phyloP scores from a whole-genome alignment of 192 early-diverging fungal species.

The Podila clonocystis region DNA sequence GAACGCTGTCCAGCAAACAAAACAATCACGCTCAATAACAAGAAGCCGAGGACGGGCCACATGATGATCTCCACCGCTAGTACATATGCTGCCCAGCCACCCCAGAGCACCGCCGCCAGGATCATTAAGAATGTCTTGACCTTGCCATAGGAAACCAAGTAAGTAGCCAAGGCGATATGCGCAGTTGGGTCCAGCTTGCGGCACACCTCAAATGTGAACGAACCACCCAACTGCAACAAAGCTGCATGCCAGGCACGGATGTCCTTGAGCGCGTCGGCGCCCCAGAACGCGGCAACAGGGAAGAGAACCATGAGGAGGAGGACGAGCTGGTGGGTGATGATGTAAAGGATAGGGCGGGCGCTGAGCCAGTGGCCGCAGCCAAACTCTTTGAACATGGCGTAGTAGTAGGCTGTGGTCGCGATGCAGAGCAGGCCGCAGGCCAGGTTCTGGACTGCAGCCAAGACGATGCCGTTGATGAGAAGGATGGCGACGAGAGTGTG shows the following conservation, averaged over 20 bases:
- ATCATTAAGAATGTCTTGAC: constrained; percentile 46
- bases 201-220: constrained; percentile 49
- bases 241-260: constrained; percentile 43
- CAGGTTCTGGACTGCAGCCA: constrained; percentile 42
- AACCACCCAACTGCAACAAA: constrained; percentile 39
- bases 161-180: constrained; percentile 35
- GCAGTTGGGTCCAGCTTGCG: constrained; percentile 48
- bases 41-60: constrained; percentile 51
- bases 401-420: constrained; percentile 48
- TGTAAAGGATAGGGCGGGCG: constrained; percentile 47
- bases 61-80: constrained; percentile 49
- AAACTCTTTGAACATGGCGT: constrained; percentile 52
- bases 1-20: constrained; percentile 31
- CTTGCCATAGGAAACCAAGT: constrained; percentile 43
- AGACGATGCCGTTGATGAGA: constrained; percentile 31
- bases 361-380: constrained; percentile 51
- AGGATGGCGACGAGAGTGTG: constrained; percentile 30
- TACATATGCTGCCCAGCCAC: constrained; percentile 44
- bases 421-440: constrained; percentile 47
- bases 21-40: constrained; percentile 28
- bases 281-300: constrained; percentile 41
- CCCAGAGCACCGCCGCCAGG: constrained; percentile 30
- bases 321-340: constrained; percentile 44
- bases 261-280: constrained; percentile 28
- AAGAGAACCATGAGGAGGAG: constrained; percentile 47